Evolutionary conservation across 73 alveolate species (phyloP).

Genomic region (Breviolum minutum): DNA sequence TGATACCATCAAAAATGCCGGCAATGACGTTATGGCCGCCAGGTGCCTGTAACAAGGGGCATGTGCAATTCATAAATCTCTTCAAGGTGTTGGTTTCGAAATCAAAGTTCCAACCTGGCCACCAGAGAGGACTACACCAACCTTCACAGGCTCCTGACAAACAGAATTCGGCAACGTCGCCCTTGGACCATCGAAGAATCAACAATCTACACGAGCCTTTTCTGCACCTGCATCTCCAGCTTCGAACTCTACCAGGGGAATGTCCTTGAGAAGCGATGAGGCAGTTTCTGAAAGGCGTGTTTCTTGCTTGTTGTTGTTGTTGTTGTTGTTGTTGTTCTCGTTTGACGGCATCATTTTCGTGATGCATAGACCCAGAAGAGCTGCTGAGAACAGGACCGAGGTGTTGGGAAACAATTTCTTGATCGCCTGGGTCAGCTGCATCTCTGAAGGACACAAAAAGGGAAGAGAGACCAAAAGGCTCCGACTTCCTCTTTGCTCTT

Average conservation of each 20-base stretch:
- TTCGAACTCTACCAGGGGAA: constrained; percentile 82
- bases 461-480: not conserved
- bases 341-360: too few species aligned
- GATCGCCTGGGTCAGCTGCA: constrained; percentile 38
- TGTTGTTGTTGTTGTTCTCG: too few species aligned
- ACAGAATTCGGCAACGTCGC: not conserved
- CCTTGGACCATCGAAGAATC: too few species aligned
- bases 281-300: not conserved
- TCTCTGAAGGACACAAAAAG: not conserved
- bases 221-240: constrained; percentile 37
- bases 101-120: constrained; percentile 52
- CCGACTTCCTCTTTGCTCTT: too few species aligned
- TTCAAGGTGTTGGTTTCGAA: too few species aligned
- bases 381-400: constrained; percentile 23
- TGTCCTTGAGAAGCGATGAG: constrained; percentile 20
- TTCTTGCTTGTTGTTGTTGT: not conserved
- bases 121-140: constrained; percentile 95
- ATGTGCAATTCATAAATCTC: not conserved
- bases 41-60: constrained; percentile 99
- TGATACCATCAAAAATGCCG: constrained; percentile 98
- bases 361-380: not conserved
- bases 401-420: constrained; percentile 56
- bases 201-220: constrained; percentile 1
- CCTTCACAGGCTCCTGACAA: constrained; percentile 68
- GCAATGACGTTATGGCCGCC: constrained; percentile 99